A percentile compares a stretch with the other conserved stretches of the same genome.
These are phyloP conservation scores for Reticulascus tulasneorum DNA, from an alignment of 2,329 filamentous ascomycete species.

Conservation along the genomic window DNA sequence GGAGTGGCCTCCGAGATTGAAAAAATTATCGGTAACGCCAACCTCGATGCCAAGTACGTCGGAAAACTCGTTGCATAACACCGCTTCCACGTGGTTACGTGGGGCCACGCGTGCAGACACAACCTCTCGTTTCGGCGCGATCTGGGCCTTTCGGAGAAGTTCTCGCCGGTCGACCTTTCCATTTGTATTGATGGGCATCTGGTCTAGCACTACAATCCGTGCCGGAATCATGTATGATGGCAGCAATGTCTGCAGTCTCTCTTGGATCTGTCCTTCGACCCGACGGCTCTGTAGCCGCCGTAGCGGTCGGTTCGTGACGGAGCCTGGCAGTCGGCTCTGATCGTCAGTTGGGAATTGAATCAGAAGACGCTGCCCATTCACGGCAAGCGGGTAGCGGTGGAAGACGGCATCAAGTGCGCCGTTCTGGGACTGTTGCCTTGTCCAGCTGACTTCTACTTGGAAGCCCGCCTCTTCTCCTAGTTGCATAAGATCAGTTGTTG, in stretches of 20 bases:
- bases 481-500: too few species aligned
- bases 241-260: not conserved
- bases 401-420: too few species aligned
- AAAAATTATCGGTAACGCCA: constrained; percentile 12
- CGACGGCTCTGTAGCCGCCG: too few species aligned
- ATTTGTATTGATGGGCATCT: constrained; percentile 21
- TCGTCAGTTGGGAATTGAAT: too few species aligned
- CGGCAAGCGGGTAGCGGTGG: too few species aligned
- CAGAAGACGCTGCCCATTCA: too few species aligned
- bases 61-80: constrained; percentile 2
- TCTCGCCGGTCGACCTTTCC: constrained; percentile 19
- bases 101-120: not conserved
- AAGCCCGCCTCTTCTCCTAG: too few species aligned
- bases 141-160: not conserved
- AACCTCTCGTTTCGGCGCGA: not conserved
- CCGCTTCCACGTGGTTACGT: constrained; percentile 16
- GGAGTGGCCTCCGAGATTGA: constrained; percentile 13
- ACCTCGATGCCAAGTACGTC: constrained; percentile 5
- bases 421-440: too few species aligned
- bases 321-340: too few species aligned
- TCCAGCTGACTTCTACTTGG: too few species aligned
- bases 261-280: not conserved
- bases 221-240: constrained; percentile 21
- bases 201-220: constrained; percentile 16
- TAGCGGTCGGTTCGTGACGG: too few species aligned